phyloP scores from a whole-genome alignment of 176 grass and related monocot species.

The Oryza meyeriana region DNA sequence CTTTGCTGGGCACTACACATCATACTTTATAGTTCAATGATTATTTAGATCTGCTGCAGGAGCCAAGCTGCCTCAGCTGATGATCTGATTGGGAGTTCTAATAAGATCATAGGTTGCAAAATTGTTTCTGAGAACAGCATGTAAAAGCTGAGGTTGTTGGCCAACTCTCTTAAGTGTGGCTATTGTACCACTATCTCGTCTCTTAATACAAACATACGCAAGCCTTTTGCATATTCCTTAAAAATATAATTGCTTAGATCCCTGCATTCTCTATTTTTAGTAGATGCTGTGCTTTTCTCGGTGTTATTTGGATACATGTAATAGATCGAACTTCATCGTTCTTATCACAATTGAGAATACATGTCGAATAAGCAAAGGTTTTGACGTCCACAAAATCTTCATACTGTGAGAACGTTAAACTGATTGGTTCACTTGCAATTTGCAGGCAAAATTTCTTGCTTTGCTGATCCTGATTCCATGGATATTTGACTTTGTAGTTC shows the following conservation, averaged over 20 bases:
- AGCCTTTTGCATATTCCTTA: too few relatives aligned
- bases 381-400: neutral
- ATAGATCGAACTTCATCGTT: neutral
- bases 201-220: too few relatives aligned
- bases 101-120: too few relatives aligned
- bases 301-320: neutral
- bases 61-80: too few relatives aligned
- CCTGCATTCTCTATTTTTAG: neutral
- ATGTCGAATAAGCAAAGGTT: neutral
- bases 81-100: too few relatives aligned
- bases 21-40: neutral
- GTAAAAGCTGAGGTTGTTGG: too few relatives aligned
- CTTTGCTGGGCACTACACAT: neutral
- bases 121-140: too few relatives aligned
- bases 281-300: neutral
- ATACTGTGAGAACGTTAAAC: neutral
- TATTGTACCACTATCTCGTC: too few relatives aligned
- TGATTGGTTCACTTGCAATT: neutral
- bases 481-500: slow-evolving; percentile 51
- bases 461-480: slow-evolving; percentile 53
- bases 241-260: neutral
- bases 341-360: neutral
- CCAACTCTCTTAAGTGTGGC: too few relatives aligned
- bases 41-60: neutral
- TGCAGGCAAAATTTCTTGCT: slow-evolving; percentile 62